phyloP scores from a whole-genome alignment of 768 basidiomycete genomes.

The Suillus hirtellus region DNA sequence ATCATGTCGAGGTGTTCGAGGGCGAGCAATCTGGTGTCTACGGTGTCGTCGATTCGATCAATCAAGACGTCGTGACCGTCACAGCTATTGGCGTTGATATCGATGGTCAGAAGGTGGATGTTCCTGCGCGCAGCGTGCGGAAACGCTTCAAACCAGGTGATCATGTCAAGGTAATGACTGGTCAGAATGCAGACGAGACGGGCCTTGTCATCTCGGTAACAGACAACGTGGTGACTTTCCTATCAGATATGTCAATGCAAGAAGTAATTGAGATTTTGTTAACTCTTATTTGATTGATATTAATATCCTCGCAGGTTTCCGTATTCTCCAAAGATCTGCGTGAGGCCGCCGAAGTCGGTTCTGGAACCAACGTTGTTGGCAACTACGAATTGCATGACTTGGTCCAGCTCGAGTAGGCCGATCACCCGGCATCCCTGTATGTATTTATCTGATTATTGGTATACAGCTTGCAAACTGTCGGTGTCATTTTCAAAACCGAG shows the following conservation, averaged over 20 bases:
- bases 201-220: constrained; percentile 92
- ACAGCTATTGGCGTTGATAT: constrained; percentile 79
- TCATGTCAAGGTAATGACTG: constrained; percentile 97
- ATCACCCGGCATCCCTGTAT: constrained; percentile 1
- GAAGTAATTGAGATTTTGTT: constrained; percentile 55
- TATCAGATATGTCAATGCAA: constrained; percentile 96
- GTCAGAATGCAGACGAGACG: constrained; percentile 92
- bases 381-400: constrained; percentile 96
- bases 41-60: constrained; percentile 89
- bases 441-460: constrained; percentile 14
- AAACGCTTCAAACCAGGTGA: constrained; percentile 97
- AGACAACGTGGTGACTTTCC: constrained; percentile 90
- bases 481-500: constrained; percentile 97
- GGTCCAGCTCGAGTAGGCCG: constrained; percentile 90
- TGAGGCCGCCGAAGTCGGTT: constrained; percentile 97
- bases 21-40: constrained; percentile 94
- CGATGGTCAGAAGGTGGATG: constrained; percentile 82
- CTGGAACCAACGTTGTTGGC: constrained; percentile 84
- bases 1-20: constrained; percentile 96
- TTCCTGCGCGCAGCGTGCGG: constrained; percentile 84
- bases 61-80: constrained; percentile 83
- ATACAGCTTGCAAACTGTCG: constrained; percentile 83
- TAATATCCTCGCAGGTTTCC: constrained; percentile 61
- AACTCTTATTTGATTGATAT: constrained; percentile 12
- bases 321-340: constrained; percentile 97